phyloP scores from a whole-genome alignment of 345 rosid genomes.

The Eucalyptus caleyi region DNA sequence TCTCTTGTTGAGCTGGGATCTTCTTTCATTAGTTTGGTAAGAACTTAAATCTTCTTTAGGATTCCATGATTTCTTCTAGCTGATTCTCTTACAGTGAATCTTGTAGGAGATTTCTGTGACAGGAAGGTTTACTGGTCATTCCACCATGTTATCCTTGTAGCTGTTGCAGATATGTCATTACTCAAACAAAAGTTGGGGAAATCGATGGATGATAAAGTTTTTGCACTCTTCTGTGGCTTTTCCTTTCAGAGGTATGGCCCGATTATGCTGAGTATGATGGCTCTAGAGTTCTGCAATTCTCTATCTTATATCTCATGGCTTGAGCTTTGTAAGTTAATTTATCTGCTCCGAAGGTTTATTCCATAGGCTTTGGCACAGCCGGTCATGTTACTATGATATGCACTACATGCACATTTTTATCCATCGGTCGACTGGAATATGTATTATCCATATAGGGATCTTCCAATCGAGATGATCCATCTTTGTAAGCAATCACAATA shows the following conservation, averaged over 20 bases:
- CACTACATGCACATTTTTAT: neutral
- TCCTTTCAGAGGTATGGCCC: neutral
- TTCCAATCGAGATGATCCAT: too few species aligned
- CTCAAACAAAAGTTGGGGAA: neutral
- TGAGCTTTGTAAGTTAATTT: neutral
- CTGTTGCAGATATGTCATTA: neutral
- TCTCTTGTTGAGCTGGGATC: neutral
- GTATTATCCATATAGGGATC: too few species aligned
- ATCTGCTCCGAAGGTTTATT: neutral
- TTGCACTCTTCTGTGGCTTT: neutral
- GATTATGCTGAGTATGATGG: neutral
- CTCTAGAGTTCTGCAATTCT: neutral
- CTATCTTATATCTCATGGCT: neutral
- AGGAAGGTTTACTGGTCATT: neutral
- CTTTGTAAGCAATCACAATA: neutral
- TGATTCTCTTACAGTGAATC: neutral
- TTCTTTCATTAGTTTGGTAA: neutral
- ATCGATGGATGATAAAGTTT: neutral
- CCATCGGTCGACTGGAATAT: neutral
- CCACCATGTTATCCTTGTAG: neutral
- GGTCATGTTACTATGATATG: neutral
- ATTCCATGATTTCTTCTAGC: neutral
- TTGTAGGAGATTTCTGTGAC: neutral
- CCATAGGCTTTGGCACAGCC: neutral
- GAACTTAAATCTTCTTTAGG: neutral